phyloP scores from a whole-genome alignment of 106 monocot genomes.

The Ottelia alismoides region DNA sequence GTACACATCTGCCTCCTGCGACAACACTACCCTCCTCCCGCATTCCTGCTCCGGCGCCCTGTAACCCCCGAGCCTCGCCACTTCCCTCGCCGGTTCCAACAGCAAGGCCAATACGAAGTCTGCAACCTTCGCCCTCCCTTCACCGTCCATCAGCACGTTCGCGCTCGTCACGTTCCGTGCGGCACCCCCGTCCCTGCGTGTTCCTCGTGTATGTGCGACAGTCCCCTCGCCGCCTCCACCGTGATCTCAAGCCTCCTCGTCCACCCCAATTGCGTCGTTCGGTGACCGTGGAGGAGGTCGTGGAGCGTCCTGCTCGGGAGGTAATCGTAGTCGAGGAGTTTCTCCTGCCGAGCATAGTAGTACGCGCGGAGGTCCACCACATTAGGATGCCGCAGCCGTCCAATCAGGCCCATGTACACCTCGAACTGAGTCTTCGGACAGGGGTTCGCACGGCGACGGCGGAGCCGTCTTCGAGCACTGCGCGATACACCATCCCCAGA shows the following conservation, averaged over 20 bases:
- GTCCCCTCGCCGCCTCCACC: constrained; percentile 33
- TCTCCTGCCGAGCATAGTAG: constrained; percentile 60
- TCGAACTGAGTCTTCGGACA: constrained; percentile 32
- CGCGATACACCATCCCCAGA: constrained; percentile 56
- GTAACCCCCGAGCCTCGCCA: constrained; percentile 35
- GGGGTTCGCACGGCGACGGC: constrained; percentile 48
- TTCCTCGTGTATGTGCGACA: constrained; percentile 36
- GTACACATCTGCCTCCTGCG: constrained; percentile 66
- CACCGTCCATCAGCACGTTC: constrained; percentile 42
- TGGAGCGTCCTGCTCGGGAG: constrained; percentile 42
- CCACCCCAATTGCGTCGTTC: constrained; percentile 37
- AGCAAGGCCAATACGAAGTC: constrained; percentile 56
- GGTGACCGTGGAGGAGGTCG: constrained; percentile 21
- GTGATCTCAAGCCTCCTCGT: constrained; percentile 29
- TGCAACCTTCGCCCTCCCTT: constrained; percentile 33
- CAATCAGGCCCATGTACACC: constrained; percentile 45
- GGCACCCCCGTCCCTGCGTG: constrained; percentile 25
- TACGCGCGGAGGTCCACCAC: constrained; percentile 43
- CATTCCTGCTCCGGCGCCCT: constrained; percentile 36
- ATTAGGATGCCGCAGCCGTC: constrained; percentile 36
- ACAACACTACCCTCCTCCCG: constrained; percentile 10
- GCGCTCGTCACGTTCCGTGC: constrained; percentile 59
- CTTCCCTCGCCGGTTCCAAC: constrained; percentile 22
- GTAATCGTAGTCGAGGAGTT: constrained; percentile 63
- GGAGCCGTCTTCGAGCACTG: constrained; percentile 40